These are phyloP conservation scores for Neurospora sp. DNA, from an alignment of 495 filamentous ascomycete species.

Conservation along the genomic window DNA sequence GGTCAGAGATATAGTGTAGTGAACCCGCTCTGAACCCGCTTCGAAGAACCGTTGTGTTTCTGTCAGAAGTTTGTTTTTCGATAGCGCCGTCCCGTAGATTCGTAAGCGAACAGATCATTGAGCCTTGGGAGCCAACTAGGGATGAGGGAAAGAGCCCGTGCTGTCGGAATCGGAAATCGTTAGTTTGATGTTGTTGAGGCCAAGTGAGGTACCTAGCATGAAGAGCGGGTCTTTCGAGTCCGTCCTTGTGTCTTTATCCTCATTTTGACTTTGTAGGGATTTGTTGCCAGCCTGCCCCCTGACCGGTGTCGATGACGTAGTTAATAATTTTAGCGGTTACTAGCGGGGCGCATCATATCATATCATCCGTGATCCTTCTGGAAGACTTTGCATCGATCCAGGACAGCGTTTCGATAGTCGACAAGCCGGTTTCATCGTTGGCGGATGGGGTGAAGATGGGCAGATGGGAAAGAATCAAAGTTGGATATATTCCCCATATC, in stretches of 20 bases:
- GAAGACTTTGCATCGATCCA: not conserved
- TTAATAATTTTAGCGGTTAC: not conserved
- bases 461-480: not conserved
- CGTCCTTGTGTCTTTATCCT: not conserved
- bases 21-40: not conserved
- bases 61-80: not conserved
- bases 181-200: conserved; percentile 2
- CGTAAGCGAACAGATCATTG: not conserved
- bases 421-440: not conserved
- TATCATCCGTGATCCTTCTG: not conserved
- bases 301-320: not conserved
- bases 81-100: not conserved
- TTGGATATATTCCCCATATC: not conserved
- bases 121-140: not conserved
- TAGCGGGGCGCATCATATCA: not conserved
- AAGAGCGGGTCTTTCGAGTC: not conserved
- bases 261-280: conserved; percentile 1
- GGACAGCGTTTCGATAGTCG: not conserved
- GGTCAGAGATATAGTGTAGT: not conserved
- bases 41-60: not conserved
- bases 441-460: not conserved
- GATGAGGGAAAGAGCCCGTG: conserved; percentile 4
- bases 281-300: not conserved
- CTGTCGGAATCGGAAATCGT: conserved; percentile 6
- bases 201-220: not conserved